Evolutionary conservation across 148 eudicot genomes (phyloP), one percentile per base, ranked within the genome.

Genomic region (Rhododendron griersonianum): DNA sequence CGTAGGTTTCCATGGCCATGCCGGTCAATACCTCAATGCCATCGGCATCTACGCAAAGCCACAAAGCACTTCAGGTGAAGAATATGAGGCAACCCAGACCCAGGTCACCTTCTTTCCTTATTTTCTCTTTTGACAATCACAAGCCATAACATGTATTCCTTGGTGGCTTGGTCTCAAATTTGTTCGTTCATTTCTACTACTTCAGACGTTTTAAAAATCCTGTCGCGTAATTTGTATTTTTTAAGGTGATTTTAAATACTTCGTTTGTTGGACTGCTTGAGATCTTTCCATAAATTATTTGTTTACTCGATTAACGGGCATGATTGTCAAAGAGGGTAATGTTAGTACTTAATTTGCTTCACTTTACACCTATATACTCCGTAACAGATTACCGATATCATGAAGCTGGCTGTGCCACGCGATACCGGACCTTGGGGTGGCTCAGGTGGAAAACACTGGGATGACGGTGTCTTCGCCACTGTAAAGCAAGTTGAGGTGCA

Each of bases 401-500:
- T 16, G 61, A 55, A 55, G 61, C 16, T 55, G 61, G 21, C 61
- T 4, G 19, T 55, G 61, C 61, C 61, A 16, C 23, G 61, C 19
- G 21, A 55, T 16, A 3, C 61, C 8, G 87, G 87, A 21, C 87
- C 87, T 15, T 81, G 84, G 84, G 84, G 84, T 14, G 80, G 63
- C 2, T 28, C 25, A 14, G 50, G 78, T 28, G 87, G 84, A 28
- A 63, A 65, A 67, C 39, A 53, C 3, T 86, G 87, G 87, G 87
- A 86, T 71, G 87, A 86, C 69, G 87, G 87, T 37, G 84, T 86
- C 15, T 80, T 80, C 9, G 19, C 84, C 25, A 47, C 48, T 1
- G 19, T 81, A 48, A 81, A 9, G 28, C 63, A 67, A 67, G 87
- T 81, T 11, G 11, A 2, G 11, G 69, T 86, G 69, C 45, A 65